Conservation (phyloP, 2,329 filamentous ascomycete genomes). For the Penicillium sp. region DNA sequence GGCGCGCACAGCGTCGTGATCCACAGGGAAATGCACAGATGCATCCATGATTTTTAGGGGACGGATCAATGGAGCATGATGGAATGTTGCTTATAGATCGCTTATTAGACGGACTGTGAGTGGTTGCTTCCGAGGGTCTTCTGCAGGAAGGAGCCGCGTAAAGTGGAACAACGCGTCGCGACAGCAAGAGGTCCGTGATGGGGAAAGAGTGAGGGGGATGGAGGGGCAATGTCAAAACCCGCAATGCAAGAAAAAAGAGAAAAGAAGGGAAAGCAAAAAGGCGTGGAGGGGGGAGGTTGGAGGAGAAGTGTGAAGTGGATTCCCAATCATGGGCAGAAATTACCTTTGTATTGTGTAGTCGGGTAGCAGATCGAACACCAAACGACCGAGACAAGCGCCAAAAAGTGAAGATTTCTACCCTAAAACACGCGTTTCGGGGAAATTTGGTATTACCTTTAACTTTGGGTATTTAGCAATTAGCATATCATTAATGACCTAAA, state of each 20-base stretch:
- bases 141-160: conserved; percentile 16
- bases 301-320: not conserved
- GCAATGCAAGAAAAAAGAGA: not conserved
- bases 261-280: conserved; percentile 2
- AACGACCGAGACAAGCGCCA: conserved; percentile 19
- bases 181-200: conserved; percentile 10
- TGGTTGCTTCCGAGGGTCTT: conserved; percentile 13
- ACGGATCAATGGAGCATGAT: conserved; percentile 13
- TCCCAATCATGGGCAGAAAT: not conserved
- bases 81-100: conserved; percentile 18
- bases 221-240: not conserved
- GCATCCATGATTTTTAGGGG: not conserved
- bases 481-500: too few relatives aligned
- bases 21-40: conserved; percentile 1
- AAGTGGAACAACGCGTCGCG: conserved; percentile 4
- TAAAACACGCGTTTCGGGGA: not conserved
- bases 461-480: too few relatives aligned
- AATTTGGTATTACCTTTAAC: not conserved
- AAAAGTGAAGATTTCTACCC: not conserved
- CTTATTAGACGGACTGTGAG: conserved; percentile 19
- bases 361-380: not conserved
- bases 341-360: not conserved
- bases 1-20: conserved; percentile 13
- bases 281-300: not conserved
- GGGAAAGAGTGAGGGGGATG: not conserved